Evolutionary conservation across 225 moss, liverwort and hornwort species (phyloP).

Genomic region (Anthoceros angustus): DNA sequence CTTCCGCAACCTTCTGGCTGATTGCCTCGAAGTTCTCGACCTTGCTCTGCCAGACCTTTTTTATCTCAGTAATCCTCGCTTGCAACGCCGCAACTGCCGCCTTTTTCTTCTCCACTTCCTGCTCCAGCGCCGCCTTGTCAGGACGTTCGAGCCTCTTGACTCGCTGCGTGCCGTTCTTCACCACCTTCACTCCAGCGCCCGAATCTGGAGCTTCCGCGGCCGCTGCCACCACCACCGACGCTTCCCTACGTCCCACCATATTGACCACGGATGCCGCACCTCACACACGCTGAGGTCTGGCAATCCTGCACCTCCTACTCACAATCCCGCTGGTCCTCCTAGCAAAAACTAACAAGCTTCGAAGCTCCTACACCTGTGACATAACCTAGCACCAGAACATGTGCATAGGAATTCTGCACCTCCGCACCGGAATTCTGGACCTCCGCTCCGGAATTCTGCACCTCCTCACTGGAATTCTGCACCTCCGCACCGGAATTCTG

Average conservation of each 20-base stretch:
- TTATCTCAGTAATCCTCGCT: conserved; percentile 44
- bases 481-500: too few species aligned
- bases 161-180: conserved; percentile 6
- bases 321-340: too few species aligned
- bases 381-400: too few species aligned
- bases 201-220: background rate
- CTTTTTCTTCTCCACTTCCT: conserved; percentile 26
- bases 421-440: too few species aligned
- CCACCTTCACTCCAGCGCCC: background rate
- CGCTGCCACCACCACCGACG: background rate
- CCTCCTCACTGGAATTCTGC: too few species aligned
- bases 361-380: too few species aligned
- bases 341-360: too few species aligned
- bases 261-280: too few species aligned
- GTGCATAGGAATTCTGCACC: too few species aligned
- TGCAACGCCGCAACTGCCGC: conserved; percentile 36
- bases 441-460: too few species aligned
- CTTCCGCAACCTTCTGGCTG: conserved; percentile 49
- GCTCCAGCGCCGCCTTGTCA: conserved; percentile 37
- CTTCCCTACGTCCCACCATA: background rate
- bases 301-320: too few species aligned
- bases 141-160: conserved; percentile 74
- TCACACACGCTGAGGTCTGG: too few species aligned
- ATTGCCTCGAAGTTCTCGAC: conserved; percentile 47
- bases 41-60: conserved; percentile 43